Conservation (phyloP, 225 moss, liverwort and hornwort species). For the Polytrichum commune region DNA sequence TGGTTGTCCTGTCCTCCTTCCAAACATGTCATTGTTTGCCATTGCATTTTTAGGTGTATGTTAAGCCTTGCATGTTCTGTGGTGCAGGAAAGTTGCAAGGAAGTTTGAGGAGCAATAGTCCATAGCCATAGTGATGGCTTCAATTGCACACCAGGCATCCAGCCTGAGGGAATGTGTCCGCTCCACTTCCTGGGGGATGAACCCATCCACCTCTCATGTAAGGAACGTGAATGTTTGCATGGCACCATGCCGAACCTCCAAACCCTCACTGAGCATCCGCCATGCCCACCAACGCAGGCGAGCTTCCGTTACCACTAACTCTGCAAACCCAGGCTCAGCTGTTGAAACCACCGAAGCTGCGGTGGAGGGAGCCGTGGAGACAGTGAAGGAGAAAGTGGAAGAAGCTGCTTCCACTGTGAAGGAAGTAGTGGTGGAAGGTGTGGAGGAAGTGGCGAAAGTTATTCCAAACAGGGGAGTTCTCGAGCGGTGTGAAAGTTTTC, state of each 20-base stretch:
- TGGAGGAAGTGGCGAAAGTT: not conserved
- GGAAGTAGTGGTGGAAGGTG: not conserved
- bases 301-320: not conserved
- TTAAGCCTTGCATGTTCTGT: not conserved
- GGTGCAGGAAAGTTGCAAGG: not conserved
- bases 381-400: conserved; percentile 1
- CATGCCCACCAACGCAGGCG: conserved; percentile 16
- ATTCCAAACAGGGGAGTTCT: conserved; percentile 16
- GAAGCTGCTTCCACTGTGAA: not conserved
- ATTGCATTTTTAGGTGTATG: no score
- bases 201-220: not conserved
- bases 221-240: conserved; percentile 7
- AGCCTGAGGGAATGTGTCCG: conserved; percentile 14
- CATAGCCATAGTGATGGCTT: conserved; percentile 7
- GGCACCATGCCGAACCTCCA: conserved; percentile 21
- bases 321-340: conserved; percentile 10
- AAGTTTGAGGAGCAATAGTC: not conserved
- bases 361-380: conserved; percentile 1
- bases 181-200: not conserved
- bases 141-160: conserved; percentile 17
- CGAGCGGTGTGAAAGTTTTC: conserved; percentile 24
- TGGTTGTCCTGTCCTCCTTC: no score
- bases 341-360: conserved; percentile 26
- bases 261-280: conserved; percentile 2
- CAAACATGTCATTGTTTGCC: no score